Percentiles rank a stretch among this genome's conserved stretches.
Conservation (phyloP, 495 filamentous ascomycete genomes). For the Sporormia fimetaria region DNA sequence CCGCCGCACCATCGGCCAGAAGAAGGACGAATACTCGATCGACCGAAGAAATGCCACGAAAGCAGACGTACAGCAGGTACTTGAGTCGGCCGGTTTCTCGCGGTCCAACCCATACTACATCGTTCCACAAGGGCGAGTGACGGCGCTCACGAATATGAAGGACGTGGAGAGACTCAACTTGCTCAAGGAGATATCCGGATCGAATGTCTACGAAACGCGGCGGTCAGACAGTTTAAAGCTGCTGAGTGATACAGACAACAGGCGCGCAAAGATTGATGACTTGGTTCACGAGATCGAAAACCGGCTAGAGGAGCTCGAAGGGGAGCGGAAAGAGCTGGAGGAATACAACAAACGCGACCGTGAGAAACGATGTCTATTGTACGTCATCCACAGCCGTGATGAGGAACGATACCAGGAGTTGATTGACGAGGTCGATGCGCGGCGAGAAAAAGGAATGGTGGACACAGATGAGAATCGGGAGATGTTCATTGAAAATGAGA, state of each 20-base stretch:
- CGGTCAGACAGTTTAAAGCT: conserved; percentile 86
- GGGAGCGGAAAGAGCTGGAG: conserved; percentile 90
- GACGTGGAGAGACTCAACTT: conserved; percentile 78
- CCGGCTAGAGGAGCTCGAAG: conserved; percentile 78
- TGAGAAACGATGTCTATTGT: conserved; percentile 84
- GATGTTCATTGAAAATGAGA: conserved; percentile 66
- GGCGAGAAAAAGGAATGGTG: conserved; percentile 66
- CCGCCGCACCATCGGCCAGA: conserved; percentile 85
- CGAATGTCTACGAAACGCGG: conserved; percentile 89
- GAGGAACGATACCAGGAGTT: conserved; percentile 65
- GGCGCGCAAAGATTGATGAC: conserved; percentile 88
- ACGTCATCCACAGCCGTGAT: conserved; percentile 83
- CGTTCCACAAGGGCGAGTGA: conserved; percentile 92
- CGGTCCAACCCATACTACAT: conserved; percentile 99
- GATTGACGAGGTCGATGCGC: conserved; percentile 73
- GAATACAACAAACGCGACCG: conserved; percentile 91
- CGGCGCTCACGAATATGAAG: conserved; percentile 95
- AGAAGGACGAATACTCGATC: conserved; percentile 97
- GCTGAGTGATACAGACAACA: conserved; percentile 93
- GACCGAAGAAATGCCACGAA: conserved; percentile 95
- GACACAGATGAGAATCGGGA: conserved; percentile 72
- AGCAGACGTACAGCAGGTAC: conserved; percentile 84
- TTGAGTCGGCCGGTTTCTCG: conserved; percentile 93
- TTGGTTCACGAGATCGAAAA: conserved; percentile 81
- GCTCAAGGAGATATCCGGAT: conserved; percentile 94